Evolutionary conservation across 768 basidiomycete species (phyloP).

Genomic region (Calvatia gigantea): DNA sequence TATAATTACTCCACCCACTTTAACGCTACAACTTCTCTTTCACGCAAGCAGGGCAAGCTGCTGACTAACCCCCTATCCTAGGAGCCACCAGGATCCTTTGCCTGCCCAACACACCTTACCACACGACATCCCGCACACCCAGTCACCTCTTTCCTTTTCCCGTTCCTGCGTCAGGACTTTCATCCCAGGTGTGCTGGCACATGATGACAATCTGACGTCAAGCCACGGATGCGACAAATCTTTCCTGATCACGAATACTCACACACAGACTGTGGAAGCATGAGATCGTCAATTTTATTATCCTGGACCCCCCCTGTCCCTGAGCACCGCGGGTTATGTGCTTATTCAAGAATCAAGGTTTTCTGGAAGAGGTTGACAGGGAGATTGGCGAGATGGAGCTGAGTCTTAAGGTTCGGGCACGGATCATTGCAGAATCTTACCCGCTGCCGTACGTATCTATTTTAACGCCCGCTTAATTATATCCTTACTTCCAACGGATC

Average conservation of each 20-base stretch:
- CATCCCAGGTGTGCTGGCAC: no score
- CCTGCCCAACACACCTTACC: no score
- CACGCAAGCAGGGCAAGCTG: no score
- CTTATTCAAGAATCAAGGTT: slow-evolving; percentile 48
- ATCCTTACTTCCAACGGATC: slow-evolving; percentile 26
- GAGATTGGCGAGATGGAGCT: slow-evolving; percentile 99
- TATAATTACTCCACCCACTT: no score
- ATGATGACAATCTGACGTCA: not conserved
- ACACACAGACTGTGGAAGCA: slow-evolving; percentile 99
- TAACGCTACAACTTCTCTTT: no score
- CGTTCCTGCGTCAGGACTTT: no score
- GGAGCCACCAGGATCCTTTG: no score
- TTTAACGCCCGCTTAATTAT: not conserved
- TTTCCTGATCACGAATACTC: slow-evolving; percentile 95
- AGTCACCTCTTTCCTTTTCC: no score
- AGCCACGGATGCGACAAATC: slow-evolving; percentile 95
- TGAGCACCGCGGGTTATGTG: not conserved
- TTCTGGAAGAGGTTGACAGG: slow-evolving; percentile 99
- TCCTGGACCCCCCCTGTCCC: slow-evolving; percentile 62
- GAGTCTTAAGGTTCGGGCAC: slow-evolving; percentile 90
- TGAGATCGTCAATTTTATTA: slow-evolving; percentile 99
- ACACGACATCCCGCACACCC: no score
- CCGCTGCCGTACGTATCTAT: slow-evolving; percentile 69
- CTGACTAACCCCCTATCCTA: no score
- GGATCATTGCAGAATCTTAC: slow-evolving; percentile 97